phyloP scores from a whole-genome alignment of 129 eudicot species.

The Artemisia annua region DNA sequence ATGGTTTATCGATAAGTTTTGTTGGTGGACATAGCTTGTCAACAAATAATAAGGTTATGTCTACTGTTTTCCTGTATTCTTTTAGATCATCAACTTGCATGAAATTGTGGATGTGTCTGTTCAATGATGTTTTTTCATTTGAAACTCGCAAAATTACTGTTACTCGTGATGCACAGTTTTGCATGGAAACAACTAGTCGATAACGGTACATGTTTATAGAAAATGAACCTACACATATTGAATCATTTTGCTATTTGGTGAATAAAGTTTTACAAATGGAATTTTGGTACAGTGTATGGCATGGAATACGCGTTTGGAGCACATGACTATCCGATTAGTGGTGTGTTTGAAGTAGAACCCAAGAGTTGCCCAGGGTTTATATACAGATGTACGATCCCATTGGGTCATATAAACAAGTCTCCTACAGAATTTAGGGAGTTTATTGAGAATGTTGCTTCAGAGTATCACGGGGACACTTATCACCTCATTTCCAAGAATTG shows the following conservation, averaged over 20 bases:
- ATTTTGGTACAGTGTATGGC: slow-evolving; percentile 53
- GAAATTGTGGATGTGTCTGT: neutral
- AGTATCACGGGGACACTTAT: slow-evolving; percentile 84
- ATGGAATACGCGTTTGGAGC: slow-evolving; percentile 90
- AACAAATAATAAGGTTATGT: too few relatives aligned
- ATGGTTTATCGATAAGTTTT: too few relatives aligned
- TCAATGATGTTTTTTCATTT: neutral
- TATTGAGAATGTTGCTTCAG: slow-evolving; percentile 63
- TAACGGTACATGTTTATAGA: neutral
- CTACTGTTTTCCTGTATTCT: too few relatives aligned
- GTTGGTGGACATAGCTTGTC: too few relatives aligned
- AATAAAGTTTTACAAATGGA: neutral
- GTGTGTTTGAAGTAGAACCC: slow-evolving; percentile 88
- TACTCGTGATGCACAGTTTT: too few relatives aligned
- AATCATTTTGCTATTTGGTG: neutral
- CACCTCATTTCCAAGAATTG: slow-evolving; percentile 78
- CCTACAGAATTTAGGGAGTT: slow-evolving; percentile 53
- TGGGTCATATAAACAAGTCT: slow-evolving; percentile 54
- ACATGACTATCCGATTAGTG: slow-evolving; percentile 76
- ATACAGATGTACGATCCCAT: slow-evolving; percentile 64
- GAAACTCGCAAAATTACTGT: too few relatives aligned
- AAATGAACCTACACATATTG: neutral
- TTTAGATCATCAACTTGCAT: too few relatives aligned
- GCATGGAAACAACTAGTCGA: neutral
- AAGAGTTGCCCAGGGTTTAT: slow-evolving; percentile 73